phyloP scores from a whole-genome alignment of 2,329 filamentous ascomycete genomes.

The Aspergillus versicolor region DNA sequence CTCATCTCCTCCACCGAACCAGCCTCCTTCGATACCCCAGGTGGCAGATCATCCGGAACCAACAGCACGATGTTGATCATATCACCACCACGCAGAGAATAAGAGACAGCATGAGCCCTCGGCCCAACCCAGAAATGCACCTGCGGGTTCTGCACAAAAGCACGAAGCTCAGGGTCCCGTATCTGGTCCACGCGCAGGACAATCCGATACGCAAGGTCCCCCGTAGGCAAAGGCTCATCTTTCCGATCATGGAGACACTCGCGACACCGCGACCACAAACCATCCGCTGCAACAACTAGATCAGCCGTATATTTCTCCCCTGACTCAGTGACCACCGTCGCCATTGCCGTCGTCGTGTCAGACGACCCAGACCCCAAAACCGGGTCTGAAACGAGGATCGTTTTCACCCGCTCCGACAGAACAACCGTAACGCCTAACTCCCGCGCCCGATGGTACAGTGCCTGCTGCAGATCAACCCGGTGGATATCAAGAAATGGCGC shows the following conservation, averaged over 20 bases:
- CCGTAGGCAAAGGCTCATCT: constrained; percentile 57
- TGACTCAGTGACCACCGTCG: constrained; percentile 38
- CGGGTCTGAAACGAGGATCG: constrained; percentile 31
- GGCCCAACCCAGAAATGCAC: constrained; percentile 66
- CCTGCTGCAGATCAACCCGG: constrained; percentile 60
- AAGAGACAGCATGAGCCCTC: constrained; percentile 60
- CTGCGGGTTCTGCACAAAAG: constrained; percentile 53
- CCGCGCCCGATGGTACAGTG: constrained; percentile 52
- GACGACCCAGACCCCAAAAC: neutral
- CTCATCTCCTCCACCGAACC: constrained; percentile 63
- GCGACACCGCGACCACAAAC: constrained; percentile 61
- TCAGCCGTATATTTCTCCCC: constrained; percentile 50
- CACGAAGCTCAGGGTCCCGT: constrained; percentile 49
- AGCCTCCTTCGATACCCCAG: constrained; percentile 50
- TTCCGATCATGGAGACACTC: constrained; percentile 47
- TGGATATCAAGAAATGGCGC: constrained; percentile 62
- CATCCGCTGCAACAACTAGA: constrained; percentile 63
- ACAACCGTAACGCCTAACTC: constrained; percentile 54
- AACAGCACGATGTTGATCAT: constrained; percentile 68
- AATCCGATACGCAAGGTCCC: constrained; percentile 65
- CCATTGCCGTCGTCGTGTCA: constrained; percentile 14
- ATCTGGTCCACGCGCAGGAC: constrained; percentile 55
- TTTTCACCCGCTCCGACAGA: constrained; percentile 50
- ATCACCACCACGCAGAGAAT: constrained; percentile 55
- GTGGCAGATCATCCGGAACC: constrained; percentile 62